A percentile compares a stretch with the other conserved stretches of the same genome.
Evolutionary conservation across 164 flowering plant genomes (phyloP).

Genomic region (Hamamelis virginiana): DNA sequence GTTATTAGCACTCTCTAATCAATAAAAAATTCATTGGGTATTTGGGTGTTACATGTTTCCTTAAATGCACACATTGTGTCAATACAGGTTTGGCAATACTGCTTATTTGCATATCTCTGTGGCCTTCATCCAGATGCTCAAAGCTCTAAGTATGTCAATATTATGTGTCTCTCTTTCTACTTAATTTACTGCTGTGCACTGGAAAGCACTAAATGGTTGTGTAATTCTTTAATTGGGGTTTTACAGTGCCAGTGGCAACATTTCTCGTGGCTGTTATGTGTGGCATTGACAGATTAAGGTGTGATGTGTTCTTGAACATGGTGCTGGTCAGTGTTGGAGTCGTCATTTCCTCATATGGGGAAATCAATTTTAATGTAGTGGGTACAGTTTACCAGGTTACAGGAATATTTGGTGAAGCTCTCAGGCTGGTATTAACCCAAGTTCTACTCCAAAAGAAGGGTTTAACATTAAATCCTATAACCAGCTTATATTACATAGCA

Average conservation of each 20-base stretch:
- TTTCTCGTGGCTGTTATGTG: conserved; percentile 93
- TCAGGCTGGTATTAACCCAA: conserved; percentile 95
- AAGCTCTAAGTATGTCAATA: conserved; percentile 82
- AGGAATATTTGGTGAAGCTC: conserved; percentile 98
- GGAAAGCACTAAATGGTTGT: background rate
- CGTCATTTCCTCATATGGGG: conserved; percentile 95
- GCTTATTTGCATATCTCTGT: conserved; percentile 98
- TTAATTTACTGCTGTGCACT: background rate
- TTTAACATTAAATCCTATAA: conserved; percentile 85
- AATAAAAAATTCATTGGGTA: too few relatives aligned
- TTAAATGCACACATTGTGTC: conserved; percentile 1
- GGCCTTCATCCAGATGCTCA: conserved; percentile 99
- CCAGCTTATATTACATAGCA: conserved; percentile 96
- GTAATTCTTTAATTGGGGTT: conserved; percentile 8
- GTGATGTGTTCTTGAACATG: conserved; percentile 95
- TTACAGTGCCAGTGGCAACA: conserved; percentile 99
- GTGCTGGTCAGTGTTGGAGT: conserved; percentile 97
- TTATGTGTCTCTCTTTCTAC: conserved; percentile 1
- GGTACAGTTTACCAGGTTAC: conserved; percentile 97
- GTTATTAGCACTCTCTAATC: too few relatives aligned
- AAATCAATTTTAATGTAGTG: conserved; percentile 90
- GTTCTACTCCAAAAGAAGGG: conserved; percentile 99
- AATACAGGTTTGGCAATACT: conserved; percentile 95
- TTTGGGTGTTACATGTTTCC: background rate
- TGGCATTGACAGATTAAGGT: conserved; percentile 91